Conservation (phyloP, 441 rosid genomes). For the Manihot esculenta region DNA sequence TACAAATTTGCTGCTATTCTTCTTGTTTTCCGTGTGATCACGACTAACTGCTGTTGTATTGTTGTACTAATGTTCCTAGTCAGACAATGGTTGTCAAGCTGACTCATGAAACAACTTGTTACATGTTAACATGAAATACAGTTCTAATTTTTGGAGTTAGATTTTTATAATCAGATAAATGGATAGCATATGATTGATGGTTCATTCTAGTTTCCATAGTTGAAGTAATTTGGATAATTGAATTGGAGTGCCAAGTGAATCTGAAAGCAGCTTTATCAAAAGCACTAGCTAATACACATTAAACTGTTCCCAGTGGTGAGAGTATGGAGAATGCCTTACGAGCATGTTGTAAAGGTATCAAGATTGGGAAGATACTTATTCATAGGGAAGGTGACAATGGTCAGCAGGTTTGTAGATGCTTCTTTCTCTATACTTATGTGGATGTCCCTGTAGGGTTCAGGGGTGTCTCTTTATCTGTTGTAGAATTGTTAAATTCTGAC, state of each 20-base stretch:
- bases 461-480: background rate
- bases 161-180: background rate
- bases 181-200: background rate
- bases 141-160: background rate
- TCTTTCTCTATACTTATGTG: conserved; percentile 11
- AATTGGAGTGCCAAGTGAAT: background rate
- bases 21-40: background rate
- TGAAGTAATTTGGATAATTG: background rate
- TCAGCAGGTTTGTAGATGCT: conserved; percentile 64
- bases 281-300: too few species aligned
- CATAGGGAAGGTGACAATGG: conserved; percentile 99
- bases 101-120: background rate
- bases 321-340: conserved; percentile 98
- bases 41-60: background rate
- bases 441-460: background rate
- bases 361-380: conserved; percentile 93
- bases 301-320: conserved; percentile 69
- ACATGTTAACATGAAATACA: background rate
- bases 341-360: conserved; percentile 97
- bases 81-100: background rate
- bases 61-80: background rate
- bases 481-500: conserved; percentile 20
- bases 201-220: background rate
- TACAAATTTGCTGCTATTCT: background rate
- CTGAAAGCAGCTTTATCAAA: conserved; percentile 2